A percentile compares a stretch with the other conserved stretches of the same genome.
Conservation (phyloP, 768 basidiomycete genomes). For the Phanerochaete carnosa region DNA sequence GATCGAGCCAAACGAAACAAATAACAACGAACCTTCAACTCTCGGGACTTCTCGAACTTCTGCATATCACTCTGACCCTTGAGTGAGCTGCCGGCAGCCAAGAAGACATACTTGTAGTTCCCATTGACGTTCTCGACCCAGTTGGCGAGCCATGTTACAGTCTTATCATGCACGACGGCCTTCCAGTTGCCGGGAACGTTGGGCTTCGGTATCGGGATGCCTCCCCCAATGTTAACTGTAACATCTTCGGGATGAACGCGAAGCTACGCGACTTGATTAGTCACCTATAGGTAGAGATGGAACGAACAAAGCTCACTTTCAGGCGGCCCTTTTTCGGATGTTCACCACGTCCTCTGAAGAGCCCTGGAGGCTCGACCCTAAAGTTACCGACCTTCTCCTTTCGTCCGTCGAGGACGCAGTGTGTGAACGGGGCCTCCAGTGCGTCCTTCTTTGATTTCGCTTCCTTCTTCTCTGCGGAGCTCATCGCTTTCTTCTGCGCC, state of each 20-base stretch:
- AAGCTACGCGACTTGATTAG: conserved; percentile 40
- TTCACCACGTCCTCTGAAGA: conserved; percentile 96
- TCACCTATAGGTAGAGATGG: not conserved
- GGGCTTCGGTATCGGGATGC: conserved; percentile 72
- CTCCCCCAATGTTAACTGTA: conserved; percentile 88
- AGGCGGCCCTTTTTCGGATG: conserved; percentile 96
- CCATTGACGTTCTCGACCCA: conserved; percentile 99
- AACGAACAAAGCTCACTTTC: conserved; percentile 52
- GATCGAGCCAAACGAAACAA: conserved; percentile 1
- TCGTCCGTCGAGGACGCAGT: conserved; percentile 89
- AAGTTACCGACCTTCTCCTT: conserved; percentile 99
- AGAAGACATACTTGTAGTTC: conserved; percentile 95
- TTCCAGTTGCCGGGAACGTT: conserved; percentile 95
- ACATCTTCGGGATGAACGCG: conserved; percentile 95
- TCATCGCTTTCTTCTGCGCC: conserved; percentile 87
- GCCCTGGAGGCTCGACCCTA: conserved; percentile 95
- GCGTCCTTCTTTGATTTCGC: conserved; percentile 83
- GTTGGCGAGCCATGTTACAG: conserved; percentile 97
- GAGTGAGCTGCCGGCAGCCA: conserved; percentile 94
- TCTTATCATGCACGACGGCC: conserved; percentile 83
- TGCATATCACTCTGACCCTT: conserved; percentile 98
- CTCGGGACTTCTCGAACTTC: conserved; percentile 97
- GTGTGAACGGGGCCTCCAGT: conserved; percentile 78
- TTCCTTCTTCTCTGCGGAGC: conserved; percentile 85
- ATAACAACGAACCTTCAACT: conserved; percentile 69